Evolutionary conservation across 805 yeast species (phyloP), one percentile per base, ranked within the genome.

Genomic region (Yarrowia alimentaria): DNA sequence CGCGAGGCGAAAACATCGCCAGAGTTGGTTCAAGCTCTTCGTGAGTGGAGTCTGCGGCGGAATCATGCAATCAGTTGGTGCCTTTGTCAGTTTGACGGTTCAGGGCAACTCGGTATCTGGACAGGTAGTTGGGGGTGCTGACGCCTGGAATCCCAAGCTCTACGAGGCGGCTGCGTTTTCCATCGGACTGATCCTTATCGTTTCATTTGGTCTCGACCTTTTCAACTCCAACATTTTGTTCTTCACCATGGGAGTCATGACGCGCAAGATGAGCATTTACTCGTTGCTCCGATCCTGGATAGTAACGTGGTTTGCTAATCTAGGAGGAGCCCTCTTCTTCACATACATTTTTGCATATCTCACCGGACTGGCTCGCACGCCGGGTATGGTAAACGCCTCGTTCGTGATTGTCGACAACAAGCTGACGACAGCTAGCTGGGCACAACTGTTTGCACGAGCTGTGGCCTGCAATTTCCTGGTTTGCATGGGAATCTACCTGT

Each of bases 181-280:
- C 10, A 25, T 45, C 6, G 51, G 51, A 7, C 21, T 31, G 22
- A 28, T 45, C 8, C 24, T 45, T 11, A 45, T 45, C 24, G 24
- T 35, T 16, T 20, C 21, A 29, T 24, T 31, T 13, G 43, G 51
- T 45, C 25, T 45, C 17, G 51, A 45, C 22, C 16, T 45, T 47
- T 40, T 40, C 48, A 40, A 40, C 34, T 40, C 48, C 34, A 40
- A 45, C 32, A 45, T 45, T 16, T 11, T 45, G 16, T 45, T 31
- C 18, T 45, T 45, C 50, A 40, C 48, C 3, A 33, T 40, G 34
- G 33, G 26, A 4, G 11, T 19, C 6, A 13, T 30, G 19, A 26
- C 32, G n/a, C 18, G 48, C 9, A 40, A 40, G 13, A 7, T 29
- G 5, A 4, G 19, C 4, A 12, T 13, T 28, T 40, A 33, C 33